These are phyloP conservation scores for Mortierella sp. DNA, from an alignment of 371 early-diverging fungal species.

Conservation along the genomic window DNA sequence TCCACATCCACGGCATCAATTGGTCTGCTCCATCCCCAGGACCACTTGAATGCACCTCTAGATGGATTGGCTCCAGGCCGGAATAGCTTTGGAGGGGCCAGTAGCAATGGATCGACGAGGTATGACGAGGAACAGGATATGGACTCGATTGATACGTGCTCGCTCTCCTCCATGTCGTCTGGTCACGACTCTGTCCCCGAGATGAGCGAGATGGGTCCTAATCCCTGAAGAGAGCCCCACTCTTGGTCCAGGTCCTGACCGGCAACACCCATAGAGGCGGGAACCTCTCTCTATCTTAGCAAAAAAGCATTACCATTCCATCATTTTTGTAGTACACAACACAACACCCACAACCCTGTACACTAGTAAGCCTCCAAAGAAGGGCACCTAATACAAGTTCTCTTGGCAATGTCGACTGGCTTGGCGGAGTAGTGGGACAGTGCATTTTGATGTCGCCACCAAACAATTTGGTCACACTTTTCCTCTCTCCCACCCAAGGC, in stretches of 20 bases:
- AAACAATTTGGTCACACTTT: no score
- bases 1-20: background rate
- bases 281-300: background rate
- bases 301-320: no score
- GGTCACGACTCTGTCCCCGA: conserved; percentile 31
- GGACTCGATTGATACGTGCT: conserved; percentile 28
- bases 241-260: no score
- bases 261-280: background rate
- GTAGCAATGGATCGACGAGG: conserved; percentile 15
- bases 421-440: no score
- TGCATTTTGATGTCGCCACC: no score
- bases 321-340: no score
- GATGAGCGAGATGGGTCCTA: conserved; percentile 26
- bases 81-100: conserved; percentile 8
- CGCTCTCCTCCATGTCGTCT: conserved; percentile 34
- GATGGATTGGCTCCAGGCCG: background rate
- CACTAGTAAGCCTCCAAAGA: no score
- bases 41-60: background rate
- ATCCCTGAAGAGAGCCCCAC: background rate
- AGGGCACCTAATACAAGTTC: no score
- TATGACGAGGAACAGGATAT: conserved; percentile 38
- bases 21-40: conserved; percentile 7
- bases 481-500: no score
- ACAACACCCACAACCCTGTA: no score
- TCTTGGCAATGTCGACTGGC: no score